Evolutionary conservation across 495 filamentous ascomycete genomes (phyloP), one percentile per base, ranked within the genome.

Genomic region (Hypoxylon trugodes): DNA sequence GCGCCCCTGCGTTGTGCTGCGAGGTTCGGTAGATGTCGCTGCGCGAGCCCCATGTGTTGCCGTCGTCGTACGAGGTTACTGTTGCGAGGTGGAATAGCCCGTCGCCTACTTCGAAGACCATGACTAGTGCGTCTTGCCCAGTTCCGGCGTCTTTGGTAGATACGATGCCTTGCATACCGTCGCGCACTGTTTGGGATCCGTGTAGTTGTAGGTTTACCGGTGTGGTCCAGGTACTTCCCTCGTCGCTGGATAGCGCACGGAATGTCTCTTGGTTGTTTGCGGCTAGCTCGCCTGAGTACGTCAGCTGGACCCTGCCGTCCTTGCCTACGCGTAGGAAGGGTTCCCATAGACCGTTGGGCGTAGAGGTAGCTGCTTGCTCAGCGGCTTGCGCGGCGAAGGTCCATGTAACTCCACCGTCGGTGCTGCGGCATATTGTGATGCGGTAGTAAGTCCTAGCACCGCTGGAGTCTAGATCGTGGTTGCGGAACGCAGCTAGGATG

Each of bases 181-280:
- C 68, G 74, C 76, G 18, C 69, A 68, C 10, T 57, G 70, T 5
- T 78, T 82, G 22, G 79, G 69, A 13, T 71, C 77, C 47, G 66
- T 74, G 15, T 75, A 79, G 24, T 19, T 58, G 51, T 3, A 74
- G 65, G 22, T 57, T 62, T 12, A 18, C 32, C 0, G 72, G 65
- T 7, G 56, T 37, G n/a, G 73, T 72, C 86, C 85, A 87, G 5
- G 74, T 80, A 32, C 61, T 65, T 0, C 85, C 86, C 5, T 77
- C 79, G 51, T 87, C 81, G 12, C 60, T 62, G 16, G 84, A 86
- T 18, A 76, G 63, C 15, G 79, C 78, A n/a, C 82, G 69, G 75
- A 88, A 80, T 10, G 81, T 84, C 51, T 86, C 81, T 70, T 88
- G 86, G 63, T 86, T 86, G 57, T 77, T 74, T 7, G 60, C 73